phyloP scores from a whole-genome alignment of 2,329 filamentous ascomycete species.

The Fusarium longipes region DNA sequence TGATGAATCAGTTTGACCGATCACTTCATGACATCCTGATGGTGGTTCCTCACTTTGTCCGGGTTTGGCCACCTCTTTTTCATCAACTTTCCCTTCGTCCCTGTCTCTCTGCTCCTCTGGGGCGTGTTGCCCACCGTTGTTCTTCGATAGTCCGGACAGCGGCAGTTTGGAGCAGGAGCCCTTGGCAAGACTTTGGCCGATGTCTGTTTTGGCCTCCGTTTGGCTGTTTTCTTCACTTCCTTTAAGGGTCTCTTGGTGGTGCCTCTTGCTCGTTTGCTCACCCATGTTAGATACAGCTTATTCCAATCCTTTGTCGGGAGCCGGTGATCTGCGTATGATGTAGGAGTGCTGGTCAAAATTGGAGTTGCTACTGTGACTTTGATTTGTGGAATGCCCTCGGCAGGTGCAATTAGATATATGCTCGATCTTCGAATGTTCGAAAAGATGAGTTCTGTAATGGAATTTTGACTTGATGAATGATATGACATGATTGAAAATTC shows the following conservation, averaged over 20 bases:
- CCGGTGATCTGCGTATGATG: neutral
- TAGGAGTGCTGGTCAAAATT: neutral
- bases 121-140: neutral
- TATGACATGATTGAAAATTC: neutral
- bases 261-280: neutral
- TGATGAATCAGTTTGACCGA: neutral
- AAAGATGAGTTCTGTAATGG: neutral
- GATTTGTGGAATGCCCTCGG: constrained; percentile 15
- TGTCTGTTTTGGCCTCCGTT: neutral
- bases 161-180: neutral
- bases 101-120: neutral
- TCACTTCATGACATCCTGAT: neutral
- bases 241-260: neutral
- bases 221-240: neutral
- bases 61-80: neutral
- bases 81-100: neutral
- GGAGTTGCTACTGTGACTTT: constrained; percentile 23
- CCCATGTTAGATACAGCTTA: constrained; percentile 21
- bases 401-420: constrained; percentile 17
- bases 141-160: neutral
- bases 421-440: constrained; percentile 12
- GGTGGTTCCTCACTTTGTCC: neutral
- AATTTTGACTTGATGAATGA: neutral
- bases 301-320: constrained; percentile 1
- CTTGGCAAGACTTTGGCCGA: neutral